phyloP scores from a whole-genome alignment of 805 yeast genomes.

The Candida taoyuanica region DNA sequence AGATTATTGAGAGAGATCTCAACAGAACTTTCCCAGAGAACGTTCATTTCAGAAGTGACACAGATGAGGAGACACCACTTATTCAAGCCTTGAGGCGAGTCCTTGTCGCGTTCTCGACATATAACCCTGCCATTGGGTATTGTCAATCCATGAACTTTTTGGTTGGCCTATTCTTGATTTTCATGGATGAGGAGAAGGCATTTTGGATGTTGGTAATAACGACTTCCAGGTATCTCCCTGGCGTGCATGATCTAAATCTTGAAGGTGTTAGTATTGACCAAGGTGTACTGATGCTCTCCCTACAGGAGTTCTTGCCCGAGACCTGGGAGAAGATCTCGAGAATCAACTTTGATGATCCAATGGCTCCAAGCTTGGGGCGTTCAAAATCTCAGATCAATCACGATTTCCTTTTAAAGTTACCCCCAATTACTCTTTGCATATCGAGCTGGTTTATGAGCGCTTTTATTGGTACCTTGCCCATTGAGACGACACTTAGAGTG shows the following conservation, averaged over 20 bases:
- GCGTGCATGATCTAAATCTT: conserved; percentile 81
- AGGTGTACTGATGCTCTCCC: conserved; percentile 85
- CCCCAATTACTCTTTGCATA: conserved; percentile 89
- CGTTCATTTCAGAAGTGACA: conserved; percentile 57
- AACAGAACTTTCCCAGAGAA: conserved; percentile 96
- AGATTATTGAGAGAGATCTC: conserved; percentile 89
- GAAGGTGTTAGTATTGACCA: conserved; percentile 96
- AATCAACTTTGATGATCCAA: conserved; percentile 34
- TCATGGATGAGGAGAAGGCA: conserved; percentile 84
- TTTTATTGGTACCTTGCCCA: conserved; percentile 87
- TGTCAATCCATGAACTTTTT: conserved; percentile 93
- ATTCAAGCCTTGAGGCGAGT: conserved; percentile 75
- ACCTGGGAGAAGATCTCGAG: conserved; percentile 57
- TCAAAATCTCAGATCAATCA: conserved; percentile 21
- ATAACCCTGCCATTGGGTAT: conserved; percentile 88
- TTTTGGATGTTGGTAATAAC: conserved; percentile 96
- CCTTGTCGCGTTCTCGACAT: conserved; percentile 74
- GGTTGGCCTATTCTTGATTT: conserved; percentile 79
- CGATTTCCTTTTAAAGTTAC: conserved; percentile 65
- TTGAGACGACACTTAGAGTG: conserved; percentile 79
- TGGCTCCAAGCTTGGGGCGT: not conserved
- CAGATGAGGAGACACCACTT: conserved; percentile 50
- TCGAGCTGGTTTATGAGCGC: conserved; percentile 98
- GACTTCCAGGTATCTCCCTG: conserved; percentile 81
- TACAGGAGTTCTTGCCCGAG: conserved; percentile 77